Percentiles rank a stretch among this genome's conserved stretches.
phyloP scores from a whole-genome alignment of 257 asterid species.

The Gentiana straminea region DNA sequence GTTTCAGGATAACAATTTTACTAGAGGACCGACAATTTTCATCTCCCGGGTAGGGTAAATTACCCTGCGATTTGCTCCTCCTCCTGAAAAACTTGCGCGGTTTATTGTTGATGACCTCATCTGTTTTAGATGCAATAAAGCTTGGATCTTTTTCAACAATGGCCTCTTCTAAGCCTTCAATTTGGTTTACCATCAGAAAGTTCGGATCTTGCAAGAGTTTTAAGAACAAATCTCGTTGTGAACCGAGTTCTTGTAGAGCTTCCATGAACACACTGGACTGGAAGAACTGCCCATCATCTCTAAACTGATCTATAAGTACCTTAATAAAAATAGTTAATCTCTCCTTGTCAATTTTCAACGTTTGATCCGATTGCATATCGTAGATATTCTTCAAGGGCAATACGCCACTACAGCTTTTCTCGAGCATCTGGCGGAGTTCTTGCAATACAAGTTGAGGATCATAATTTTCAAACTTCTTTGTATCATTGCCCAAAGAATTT shows the following conservation, averaged over 20 bases:
- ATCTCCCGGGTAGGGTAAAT: conserved; percentile 34
- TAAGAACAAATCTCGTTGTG: conserved; percentile 42
- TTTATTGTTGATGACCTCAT: conserved; percentile 37
- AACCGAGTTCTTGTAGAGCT: conserved; percentile 48
- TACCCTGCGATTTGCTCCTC: conserved; percentile 68
- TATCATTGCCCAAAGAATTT: conserved; percentile 14
- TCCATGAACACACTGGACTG: conserved; percentile 55
- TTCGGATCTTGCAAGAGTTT: conserved; percentile 57
- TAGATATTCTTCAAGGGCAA: conserved; percentile 20
- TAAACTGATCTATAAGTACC: conserved; percentile 44
- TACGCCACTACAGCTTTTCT: conserved; percentile 17
- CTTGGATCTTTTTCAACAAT: conserved; percentile 20
- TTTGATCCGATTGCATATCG: conserved; percentile 26
- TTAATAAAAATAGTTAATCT: conserved; percentile 55
- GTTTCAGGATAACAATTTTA: conserved; percentile 65
- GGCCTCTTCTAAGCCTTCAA: conserved; percentile 36
- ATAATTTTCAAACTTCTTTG: conserved; percentile 23
- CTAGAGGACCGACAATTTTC: conserved; percentile 36
- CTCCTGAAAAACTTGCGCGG: conserved; percentile 50
- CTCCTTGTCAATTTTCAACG: conserved; percentile 31
- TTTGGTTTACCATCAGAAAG: conserved; percentile 38
- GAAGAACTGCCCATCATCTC: conserved; percentile 36
- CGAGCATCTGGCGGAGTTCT: conserved; percentile 31
- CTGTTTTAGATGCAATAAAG: conserved; percentile 22
- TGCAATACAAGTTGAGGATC: conserved; percentile 48